Evolutionary conservation across 108 stramenopile species (phyloP), one percentile per base, ranked within the genome.

Genomic region (Stephanodiscus minutulus): DNA sequence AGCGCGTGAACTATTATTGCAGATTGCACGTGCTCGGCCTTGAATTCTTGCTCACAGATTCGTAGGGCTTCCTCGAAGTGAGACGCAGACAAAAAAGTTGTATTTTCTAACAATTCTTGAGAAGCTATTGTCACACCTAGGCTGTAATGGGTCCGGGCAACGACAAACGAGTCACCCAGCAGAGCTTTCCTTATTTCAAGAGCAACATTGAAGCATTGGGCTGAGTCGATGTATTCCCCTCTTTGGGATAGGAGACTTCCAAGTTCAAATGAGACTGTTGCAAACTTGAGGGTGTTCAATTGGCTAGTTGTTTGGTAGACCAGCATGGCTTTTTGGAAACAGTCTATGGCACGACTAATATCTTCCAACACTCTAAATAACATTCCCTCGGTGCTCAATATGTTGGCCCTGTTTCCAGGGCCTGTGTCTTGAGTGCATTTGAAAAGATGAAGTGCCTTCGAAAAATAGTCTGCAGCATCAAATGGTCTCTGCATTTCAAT

Each of bases 401-500:
- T 74, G 36, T 59, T 56, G 36, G 59, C 69, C 56, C 55, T 65
- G 27, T 39, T 28, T 2, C 44, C 13, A 44, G 15, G 28, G 64
- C 36, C 18, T 10, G 24, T 20, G 33, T n/a, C 25, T 74, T 56
- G 55, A 28, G 27, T n/a, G 28, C 55, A 28, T 27, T 60, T 59
- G 39, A 70, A 68, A 59, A 81, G 57, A 18, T 52, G 57, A 21
- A 81, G 64, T 27, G 80, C 80, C 61, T 66, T 65, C 12, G 63
- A 70, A 28, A 81, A 74, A 44, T 74, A 68, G 22, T 60, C 68
- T 2, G 73, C 60, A 24, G 81, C 76, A 48, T 85, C 81, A 55
- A 86, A 66, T 54, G 81, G 59, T 37, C 72, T 82, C 66, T 87
- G 84, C 87, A 89, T 82, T 66, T 89, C 85, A 73, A 84, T 67